Percentiles rank a stretch among this genome's conserved stretches.
Evolutionary conservation across 2,329 filamentous ascomycete species (phyloP).

Genomic region (Laburnicola sp.): DNA sequence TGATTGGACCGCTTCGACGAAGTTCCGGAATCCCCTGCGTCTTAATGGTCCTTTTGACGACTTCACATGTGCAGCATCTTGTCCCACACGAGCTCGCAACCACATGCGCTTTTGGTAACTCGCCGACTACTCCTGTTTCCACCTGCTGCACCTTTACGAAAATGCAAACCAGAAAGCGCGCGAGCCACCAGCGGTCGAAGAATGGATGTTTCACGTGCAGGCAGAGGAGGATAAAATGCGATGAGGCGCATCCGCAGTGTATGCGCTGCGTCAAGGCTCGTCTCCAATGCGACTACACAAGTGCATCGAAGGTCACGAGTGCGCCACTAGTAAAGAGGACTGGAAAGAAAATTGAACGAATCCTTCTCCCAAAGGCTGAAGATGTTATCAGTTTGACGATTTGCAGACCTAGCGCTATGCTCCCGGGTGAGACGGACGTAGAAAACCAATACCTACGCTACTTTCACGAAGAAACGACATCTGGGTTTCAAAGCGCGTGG

Average conservation of each 20-base stretch:
- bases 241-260: constrained; percentile 12
- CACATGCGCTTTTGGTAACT: neutral
- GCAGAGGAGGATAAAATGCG: constrained; percentile 15
- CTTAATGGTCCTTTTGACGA: neutral
- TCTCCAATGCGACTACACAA: constrained; percentile 8
- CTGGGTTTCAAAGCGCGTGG: constrained; percentile 16
- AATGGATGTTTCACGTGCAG: constrained; percentile 14
- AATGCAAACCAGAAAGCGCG: constrained; percentile 1
- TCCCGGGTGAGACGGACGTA: constrained; percentile 15
- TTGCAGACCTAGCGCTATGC: constrained; percentile 3
- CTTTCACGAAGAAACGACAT: constrained; percentile 18
- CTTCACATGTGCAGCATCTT: neutral
- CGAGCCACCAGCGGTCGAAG: constrained; percentile 7
- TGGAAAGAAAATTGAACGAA: neutral
- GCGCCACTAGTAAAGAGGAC: too few relatives aligned
- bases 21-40: neutral
- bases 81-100: neutral
- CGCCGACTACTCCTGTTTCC: neutral
- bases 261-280: constrained; percentile 10
- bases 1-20: neutral
- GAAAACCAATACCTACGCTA: constrained; percentile 17
- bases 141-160: neutral
- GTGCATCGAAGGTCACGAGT: neutral
- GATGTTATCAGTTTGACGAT: constrained; percentile 3
- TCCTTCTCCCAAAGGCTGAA: constrained; percentile 8